phyloP scores from a whole-genome alignment of 2,329 filamentous ascomycete species.

The Macrophomina pseudophaseolina region DNA sequence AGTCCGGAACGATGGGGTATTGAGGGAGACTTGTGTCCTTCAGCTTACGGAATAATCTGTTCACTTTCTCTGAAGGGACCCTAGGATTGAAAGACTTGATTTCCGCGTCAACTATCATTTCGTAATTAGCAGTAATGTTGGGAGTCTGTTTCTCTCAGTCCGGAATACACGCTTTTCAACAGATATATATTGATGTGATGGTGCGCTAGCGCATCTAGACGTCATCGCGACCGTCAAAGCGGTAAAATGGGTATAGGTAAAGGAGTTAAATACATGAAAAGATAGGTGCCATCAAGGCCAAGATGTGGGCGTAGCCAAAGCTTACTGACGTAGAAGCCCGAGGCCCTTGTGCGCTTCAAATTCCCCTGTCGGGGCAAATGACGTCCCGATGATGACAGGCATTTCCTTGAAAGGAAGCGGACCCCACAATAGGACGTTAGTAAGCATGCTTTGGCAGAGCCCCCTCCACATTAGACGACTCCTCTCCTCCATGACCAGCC shows the following conservation, averaged over 20 bases:
- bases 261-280: neutral
- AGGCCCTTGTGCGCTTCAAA: neutral
- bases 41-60: conserved; percentile 44
- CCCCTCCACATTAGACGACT: neutral
- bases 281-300: neutral
- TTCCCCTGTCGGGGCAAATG: neutral
- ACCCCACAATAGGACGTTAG: neutral
- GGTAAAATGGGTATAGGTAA: neutral
- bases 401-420: neutral
- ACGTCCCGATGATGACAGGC: neutral
- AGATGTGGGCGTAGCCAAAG: neutral
- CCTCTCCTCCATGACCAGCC: conserved; percentile 16
- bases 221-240: neutral
- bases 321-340: neutral
- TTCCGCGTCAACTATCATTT: conserved; percentile 24
- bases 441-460: neutral
- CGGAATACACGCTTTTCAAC: neutral
- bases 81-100: conserved; percentile 42
- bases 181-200: neutral
- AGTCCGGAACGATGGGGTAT: conserved; percentile 42
- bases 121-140: too few species aligned
- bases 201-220: conserved; percentile 5
- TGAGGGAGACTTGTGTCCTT: conserved; percentile 41
- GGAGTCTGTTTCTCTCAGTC: neutral
- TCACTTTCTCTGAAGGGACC: conserved; percentile 43